Evolutionary conservation across 371 early-diverging fungal species (phyloP), one percentile per base, ranked within the genome.

Genomic region (Neoconidiobolus thromboides): DNA sequence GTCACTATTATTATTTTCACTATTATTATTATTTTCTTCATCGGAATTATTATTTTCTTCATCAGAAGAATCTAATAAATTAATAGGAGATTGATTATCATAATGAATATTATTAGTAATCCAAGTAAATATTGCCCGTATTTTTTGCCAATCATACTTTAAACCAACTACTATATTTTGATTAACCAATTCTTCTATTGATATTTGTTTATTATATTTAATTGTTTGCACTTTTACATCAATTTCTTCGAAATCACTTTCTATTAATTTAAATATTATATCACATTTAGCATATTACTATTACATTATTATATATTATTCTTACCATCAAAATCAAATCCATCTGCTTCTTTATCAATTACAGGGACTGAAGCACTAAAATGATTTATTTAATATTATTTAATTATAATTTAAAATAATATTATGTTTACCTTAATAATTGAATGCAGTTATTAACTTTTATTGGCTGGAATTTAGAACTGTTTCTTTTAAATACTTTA

Each of bases 251-350:
- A 57, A 57, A 44, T 57, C 57, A 26, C 9, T 46, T 26, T 57
- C 26, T 26, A 26, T 26, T 26, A 26, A 26, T 26, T 26, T 26
- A 26, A 26, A 26, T 26, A 26, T 26, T 26, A 26, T 26, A 26
- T 26, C 26, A 26, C 26, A 26, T 26, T 26, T 26, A 26, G 26
- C 26, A 26, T 26, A 26, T 26, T 26, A 26, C 26, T 26, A 26
- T 26, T 26, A 26, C 26, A 26, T 26, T 26, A 26, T 26, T 26
- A 26, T 26, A 26, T 26, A 26, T 26, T 26, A 26, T 26, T 26
- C 26, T 26, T 26, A 26, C 26, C 57, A 46, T 57, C 57, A 43
- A 57, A 57, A 37, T 57, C 57, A 40, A 57, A 57, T 3, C 57
- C 57, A 26, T 57, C 57, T 3, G 40, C 57, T 6, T 44, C 43